Base-by-base conservation (phyloP, 2,329 filamentous ascomycete species). In the Aspergillus hiratsukae region DNA sequence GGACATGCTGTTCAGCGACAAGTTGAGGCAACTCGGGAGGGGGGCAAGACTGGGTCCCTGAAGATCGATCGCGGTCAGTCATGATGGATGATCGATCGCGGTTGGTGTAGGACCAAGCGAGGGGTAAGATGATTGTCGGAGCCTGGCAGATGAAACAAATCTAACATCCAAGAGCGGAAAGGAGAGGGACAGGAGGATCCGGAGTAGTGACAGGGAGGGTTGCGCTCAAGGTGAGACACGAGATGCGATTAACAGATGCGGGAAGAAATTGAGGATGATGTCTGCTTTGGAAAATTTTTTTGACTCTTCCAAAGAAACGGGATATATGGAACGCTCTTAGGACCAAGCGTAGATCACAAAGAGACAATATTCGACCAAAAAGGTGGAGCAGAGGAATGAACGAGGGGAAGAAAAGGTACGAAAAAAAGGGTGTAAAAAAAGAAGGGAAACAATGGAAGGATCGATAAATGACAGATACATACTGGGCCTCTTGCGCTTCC, bases 31-130 rank as follows among this genome's bases (percentile, higher is more conserved):
- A 85, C 61, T 88, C 84, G 21, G 94, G 94, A 54, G 93, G 92
- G 57, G 94, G 94, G 58, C 96, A 88, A 55, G 94, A 97, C 75
- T 97, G 94, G 52, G 94, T 97, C 76, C 90, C 89, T 91, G 78
- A 49, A 29, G 52, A 52, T 53, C 51, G 54, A 58, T 35, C 54
- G 27, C 23, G 37, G 64, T 74, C 61, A 75, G 71, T 58, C 64
- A 64, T 61, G 60, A 59, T 60, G 52, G 11, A 41, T 25, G 45
- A 35, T 31, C 35, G 25, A 14, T 37, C 10, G 4, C 9, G 7
- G 23, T 19, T n/a, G n/a, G 17, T n/a, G 40, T 48, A 52, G 51
- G 52, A 52, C 37, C 40, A 29, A 49, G 45, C 41, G 53, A 51
- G 52, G 51, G 48, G 51, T 40, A 53, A 52, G n/a, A 43, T 19